Conservation (phyloP, 495 filamentous ascomycete genomes). For the Neurospora sp. region DNA sequence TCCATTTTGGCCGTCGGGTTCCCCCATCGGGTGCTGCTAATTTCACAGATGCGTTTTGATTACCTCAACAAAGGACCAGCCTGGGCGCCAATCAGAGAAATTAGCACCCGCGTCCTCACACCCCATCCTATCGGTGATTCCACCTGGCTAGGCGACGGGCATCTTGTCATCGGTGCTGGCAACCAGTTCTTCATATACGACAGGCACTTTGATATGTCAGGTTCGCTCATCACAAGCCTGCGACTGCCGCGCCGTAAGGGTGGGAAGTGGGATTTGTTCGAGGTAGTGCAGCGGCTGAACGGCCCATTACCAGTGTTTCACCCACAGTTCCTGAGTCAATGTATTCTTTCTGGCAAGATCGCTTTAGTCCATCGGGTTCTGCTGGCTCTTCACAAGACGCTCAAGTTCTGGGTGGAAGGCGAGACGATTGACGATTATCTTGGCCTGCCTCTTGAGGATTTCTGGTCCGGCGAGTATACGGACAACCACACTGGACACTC, state of each 20-base stretch:
- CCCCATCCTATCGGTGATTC: constrained; percentile 91
- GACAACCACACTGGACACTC: constrained; percentile 9
- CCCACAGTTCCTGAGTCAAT: constrained; percentile 83
- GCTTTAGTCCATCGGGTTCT: constrained; percentile 65
- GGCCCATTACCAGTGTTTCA: constrained; percentile 87
- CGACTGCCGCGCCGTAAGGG: constrained; percentile 44
- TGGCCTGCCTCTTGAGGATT: constrained; percentile 60
- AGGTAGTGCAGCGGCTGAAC: constrained; percentile 72
- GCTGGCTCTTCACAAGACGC: constrained; percentile 59
- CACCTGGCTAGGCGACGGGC: constrained; percentile 75
- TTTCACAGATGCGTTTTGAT: constrained; percentile 91
- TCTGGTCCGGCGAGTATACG: constrained; percentile 31
- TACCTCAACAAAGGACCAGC: constrained; percentile 84
- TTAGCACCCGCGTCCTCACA: constrained; percentile 70
- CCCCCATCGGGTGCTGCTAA: constrained; percentile 67
- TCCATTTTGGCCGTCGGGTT: constrained; percentile 90
- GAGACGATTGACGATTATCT: constrained; percentile 75
- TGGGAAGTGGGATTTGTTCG: constrained; percentile 55
- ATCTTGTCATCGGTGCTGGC: constrained; percentile 78
- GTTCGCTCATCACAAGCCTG: constrained; percentile 54
- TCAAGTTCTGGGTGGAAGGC: constrained; percentile 77
- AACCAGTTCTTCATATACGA: constrained; percentile 90
- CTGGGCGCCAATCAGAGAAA: constrained; percentile 78
- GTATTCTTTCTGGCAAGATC: constrained; percentile 73
- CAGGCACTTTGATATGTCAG: constrained; percentile 54